Conservation (phyloP, 345 rosid genomes). For the Sonneratia caseolaris region DNA sequence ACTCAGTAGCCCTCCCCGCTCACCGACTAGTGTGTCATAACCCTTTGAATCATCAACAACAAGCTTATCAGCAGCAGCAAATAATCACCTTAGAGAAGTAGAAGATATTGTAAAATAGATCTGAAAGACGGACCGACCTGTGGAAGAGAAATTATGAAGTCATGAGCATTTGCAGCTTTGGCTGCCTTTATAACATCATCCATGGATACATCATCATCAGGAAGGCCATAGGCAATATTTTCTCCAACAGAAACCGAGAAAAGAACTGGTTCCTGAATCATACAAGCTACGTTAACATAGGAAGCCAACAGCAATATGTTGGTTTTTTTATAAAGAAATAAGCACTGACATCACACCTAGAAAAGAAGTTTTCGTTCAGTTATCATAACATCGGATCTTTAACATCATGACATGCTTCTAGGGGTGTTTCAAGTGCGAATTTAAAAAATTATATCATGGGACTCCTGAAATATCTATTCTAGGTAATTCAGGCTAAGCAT, state of each 20-base stretch:
- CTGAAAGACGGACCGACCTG: slow-evolving; percentile 53
- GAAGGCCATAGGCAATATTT: slow-evolving; percentile 96
- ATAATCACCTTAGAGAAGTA: not conserved
- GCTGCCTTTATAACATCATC: slow-evolving; percentile 87
- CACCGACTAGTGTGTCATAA: slow-evolving; percentile 84
- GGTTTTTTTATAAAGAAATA: not conserved
- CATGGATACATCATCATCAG: slow-evolving; percentile 77
- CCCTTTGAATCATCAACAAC: slow-evolving; percentile 41
- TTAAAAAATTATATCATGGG: too few relatives aligned
- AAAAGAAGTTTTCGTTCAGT: too few relatives aligned
- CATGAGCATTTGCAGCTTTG: slow-evolving; percentile 95
- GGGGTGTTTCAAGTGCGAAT: too few relatives aligned
- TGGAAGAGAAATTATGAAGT: slow-evolving; percentile 84
- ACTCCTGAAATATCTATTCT: too few relatives aligned
- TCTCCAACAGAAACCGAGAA: slow-evolving; percentile 88
- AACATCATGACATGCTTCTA: too few relatives aligned
- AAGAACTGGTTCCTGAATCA: slow-evolving; percentile 80
- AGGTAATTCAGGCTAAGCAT: too few relatives aligned
- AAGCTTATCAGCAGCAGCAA: slow-evolving; percentile 9
- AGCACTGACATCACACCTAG: too few relatives aligned
- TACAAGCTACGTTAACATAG: not conserved
- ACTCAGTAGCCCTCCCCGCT: slow-evolving; percentile 85
- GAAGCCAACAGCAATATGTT: not conserved
- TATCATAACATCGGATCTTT: too few relatives aligned
- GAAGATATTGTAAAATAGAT: slow-evolving; percentile 3